Base-by-base conservation (phyloP, 2,329 filamentous ascomycete species). In the Aspergillus flavus region DNA sequence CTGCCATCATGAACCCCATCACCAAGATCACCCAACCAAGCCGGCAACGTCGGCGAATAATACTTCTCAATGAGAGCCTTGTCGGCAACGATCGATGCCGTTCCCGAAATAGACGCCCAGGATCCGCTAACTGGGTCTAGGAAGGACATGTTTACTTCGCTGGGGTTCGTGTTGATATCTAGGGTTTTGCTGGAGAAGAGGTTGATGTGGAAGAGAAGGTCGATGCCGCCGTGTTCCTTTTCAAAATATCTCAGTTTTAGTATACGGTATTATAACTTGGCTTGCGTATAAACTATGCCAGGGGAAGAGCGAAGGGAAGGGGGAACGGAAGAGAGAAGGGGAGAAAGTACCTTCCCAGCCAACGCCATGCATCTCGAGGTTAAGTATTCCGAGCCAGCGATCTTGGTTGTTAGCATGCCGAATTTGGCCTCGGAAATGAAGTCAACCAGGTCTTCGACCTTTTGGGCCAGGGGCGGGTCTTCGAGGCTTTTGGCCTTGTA, bases 131-230 rank as follows among this genome's bases (percentile, higher is more conserved):
- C 53, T 68, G 79, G 78, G 76, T 91, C 90, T 69, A 94, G 84
- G 83, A 96, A 96, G 55, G 90, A 87, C 68, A 96, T 85, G 81
- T 96, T 96, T n/a, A 71, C 72, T 81, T 93, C 85, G 69, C 91
- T 86, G 0, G 89, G 82, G 77, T 96, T 89, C 61, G 83, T 82
- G 61, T 86, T 83, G 48, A 96, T 85, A 73, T 96, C 93, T 77
- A 92, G 86, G 6, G 92, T 93, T 84, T 97, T 96, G 80, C 92
- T 88, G 11, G 91, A 93, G 76, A 94, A 91, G 66, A 92, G 93
- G 83, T 96, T 96, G 74, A 93, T 93, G 83, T 95, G 90, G 85
- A 96, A 96, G 77, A 96, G 86, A 61, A 95, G 86, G 76, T 96
- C 93, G 62, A 93, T 84, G 72, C 91, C 91, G 67, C 89, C 89